phyloP scores from a whole-genome alignment of 768 basidiomycete genomes.

The Mrakia blollopis region DNA sequence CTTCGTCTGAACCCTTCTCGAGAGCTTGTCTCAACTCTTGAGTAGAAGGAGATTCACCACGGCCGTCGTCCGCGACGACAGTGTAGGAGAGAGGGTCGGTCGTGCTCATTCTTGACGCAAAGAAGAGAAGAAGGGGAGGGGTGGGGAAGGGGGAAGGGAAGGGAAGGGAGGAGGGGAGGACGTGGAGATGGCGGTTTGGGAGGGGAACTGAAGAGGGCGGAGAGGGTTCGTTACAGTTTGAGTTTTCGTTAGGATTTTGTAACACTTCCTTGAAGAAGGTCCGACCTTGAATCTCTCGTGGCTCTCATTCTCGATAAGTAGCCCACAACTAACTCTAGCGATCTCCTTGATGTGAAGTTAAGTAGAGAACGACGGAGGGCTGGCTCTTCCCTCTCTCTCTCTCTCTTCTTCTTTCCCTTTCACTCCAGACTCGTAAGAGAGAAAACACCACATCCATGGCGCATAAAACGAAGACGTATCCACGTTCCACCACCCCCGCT shows the following conservation, averaged over 20 bases:
- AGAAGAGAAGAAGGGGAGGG: background rate
- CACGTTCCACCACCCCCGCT: background rate
- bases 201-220: background rate
- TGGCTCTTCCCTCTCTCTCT: background rate
- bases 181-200: background rate
- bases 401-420: background rate
- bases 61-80: slow-evolving; percentile 24
- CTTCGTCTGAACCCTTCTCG: slow-evolving; percentile 93
- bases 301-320: background rate
- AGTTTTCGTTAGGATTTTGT: no score
- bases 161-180: background rate
- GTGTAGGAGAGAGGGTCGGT: slow-evolving; percentile 30
- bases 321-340: background rate
- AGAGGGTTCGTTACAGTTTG: background rate
- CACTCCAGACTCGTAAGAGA: background rate
- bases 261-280: no score
- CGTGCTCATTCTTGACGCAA: slow-evolving; percentile 25
- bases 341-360: background rate
- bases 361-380: background rate
- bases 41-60: slow-evolving; percentile 47
- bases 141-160: background rate
- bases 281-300: no score
- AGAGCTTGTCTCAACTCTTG: slow-evolving; percentile 74
- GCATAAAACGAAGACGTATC: background rate
- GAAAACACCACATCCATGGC: slow-evolving; percentile 19